phyloP scores from a whole-genome alignment of 176 grass and related monocot genomes.

The Melocanna baccifera region DNA sequence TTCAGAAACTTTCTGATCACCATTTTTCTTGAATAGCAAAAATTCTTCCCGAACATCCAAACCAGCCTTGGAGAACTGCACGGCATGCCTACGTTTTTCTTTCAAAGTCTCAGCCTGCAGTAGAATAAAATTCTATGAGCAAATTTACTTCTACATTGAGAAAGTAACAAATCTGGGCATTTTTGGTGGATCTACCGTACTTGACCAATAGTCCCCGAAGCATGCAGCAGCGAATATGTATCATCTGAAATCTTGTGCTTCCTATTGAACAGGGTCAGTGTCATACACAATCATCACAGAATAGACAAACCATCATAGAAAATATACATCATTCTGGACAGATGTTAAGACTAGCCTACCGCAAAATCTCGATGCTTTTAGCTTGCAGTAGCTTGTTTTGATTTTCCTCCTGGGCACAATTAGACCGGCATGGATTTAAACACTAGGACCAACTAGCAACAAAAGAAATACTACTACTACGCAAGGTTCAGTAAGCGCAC shows the following conservation, averaged over 20 bases:
- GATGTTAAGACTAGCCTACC: constrained; percentile 46
- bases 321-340: constrained; percentile 7
- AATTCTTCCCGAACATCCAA: constrained; percentile 69
- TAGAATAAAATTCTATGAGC: constrained; percentile 13
- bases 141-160: not conserved
- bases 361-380: constrained; percentile 66
- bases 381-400: constrained; percentile 66
- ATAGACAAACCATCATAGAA: constrained; percentile 16
- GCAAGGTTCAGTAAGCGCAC: constrained; percentile 37
- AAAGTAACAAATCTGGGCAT: constrained; percentile 1
- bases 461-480: not conserved
- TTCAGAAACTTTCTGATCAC: constrained; percentile 17
- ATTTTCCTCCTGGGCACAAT: constrained; percentile 69
- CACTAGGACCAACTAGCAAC: not conserved
- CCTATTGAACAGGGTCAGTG: constrained; percentile 36
- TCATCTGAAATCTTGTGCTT: constrained; percentile 75
- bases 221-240: constrained; percentile 64
- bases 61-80: constrained; percentile 79
- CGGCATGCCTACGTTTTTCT: constrained; percentile 66
- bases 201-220: constrained; percentile 87
- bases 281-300: constrained; percentile 15
- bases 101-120: constrained; percentile 74
- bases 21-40: constrained; percentile 55
- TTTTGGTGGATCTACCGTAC: constrained; percentile 35
- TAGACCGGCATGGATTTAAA: not conserved